Evolutionary conservation across 2,329 filamentous ascomycete species (phyloP), one percentile per base, ranked within the genome.

Genomic region (Pseudocercospora musae): DNA sequence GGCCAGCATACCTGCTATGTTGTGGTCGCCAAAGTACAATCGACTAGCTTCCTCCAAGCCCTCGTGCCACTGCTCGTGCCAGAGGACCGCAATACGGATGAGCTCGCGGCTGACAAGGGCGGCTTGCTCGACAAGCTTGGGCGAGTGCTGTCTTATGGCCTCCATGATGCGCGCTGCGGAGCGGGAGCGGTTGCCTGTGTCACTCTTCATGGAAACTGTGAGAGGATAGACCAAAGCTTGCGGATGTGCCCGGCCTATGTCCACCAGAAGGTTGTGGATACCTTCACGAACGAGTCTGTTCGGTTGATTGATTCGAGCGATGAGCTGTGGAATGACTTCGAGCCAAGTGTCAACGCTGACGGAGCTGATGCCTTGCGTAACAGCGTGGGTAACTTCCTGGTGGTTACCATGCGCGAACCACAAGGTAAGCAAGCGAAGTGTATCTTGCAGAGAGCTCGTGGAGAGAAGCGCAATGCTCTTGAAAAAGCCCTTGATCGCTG

Each of bases 61-160:
- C 77, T 99, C 96, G 69, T 99, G 95, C 95, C 95, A 99, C 68
- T 96, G 90, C 73, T 99, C 95, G 73, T 99, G 95, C 96, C 96
- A 99, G 23, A 99, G 78, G 1, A 99, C 94, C 15, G 95, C 95
- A 62, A 99, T 96, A 57, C 95, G 88, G 73, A 99, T 98, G 60
- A 99, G 86, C 75, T 99, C 96, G 72, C 95, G 90, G 75, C 94
- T 98, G 69, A 99, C 93, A 52, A 93, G 84, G 74, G 96, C 94
- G 37, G 95, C 95, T 77, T 99, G 95, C 68, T 97, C 91, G 8
- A 99, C 95, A 37, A 99, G 84, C 70, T 87, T 89, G 20, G 92
- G 88, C 73, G 93, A 98, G 75, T 99, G 96, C 69, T 94, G 90
- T 42, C 93, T 89, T 92, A 99, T 96, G 73, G 89, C 96, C 66